These are phyloP conservation scores for Croton setiger DNA, from an alignment of 441 rosid genomes.

Conservation along the genomic window DNA sequence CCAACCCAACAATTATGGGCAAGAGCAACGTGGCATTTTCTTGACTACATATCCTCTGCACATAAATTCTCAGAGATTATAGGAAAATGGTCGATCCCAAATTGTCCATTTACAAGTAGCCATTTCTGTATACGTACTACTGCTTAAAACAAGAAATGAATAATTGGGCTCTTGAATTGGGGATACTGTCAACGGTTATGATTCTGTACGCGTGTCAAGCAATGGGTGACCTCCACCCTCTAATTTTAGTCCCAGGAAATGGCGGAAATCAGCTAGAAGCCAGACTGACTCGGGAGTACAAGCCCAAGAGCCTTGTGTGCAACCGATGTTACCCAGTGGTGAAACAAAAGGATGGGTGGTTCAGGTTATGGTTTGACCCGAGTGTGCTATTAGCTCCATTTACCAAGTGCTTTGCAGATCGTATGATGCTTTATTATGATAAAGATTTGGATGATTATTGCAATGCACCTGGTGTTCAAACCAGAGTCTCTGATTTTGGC, in stretches of 20 bases:
- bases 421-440: constrained; percentile 72
- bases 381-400: constrained; percentile 63
- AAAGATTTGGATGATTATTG: constrained; percentile 54
- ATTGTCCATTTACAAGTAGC: not conserved
- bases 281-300: constrained; percentile 51
- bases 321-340: constrained; percentile 47
- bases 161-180: constrained; percentile 14
- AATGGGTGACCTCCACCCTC: constrained; percentile 48
- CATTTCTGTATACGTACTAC: not conserved
- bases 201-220: constrained; percentile 41
- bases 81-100: not conserved
- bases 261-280: constrained; percentile 92
- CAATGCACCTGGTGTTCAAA: constrained; percentile 75
- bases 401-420: constrained; percentile 65
- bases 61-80: not conserved
- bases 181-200: constrained; percentile 21
- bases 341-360: constrained; percentile 68
- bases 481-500: constrained; percentile 62
- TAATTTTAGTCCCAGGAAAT: constrained; percentile 72
- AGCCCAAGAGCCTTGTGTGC: constrained; percentile 50
- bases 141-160: constrained; percentile 26
- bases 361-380: constrained; percentile 83
- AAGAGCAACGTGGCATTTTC: constrained; percentile 16
- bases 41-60: constrained; percentile 10
- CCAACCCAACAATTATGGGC: not conserved